A percentile compares a stretch with the other conserved stretches of the same genome.
Conservation (phyloP, 2,329 filamentous ascomycete genomes). For the Aspergillus fumigatiaffinis region DNA sequence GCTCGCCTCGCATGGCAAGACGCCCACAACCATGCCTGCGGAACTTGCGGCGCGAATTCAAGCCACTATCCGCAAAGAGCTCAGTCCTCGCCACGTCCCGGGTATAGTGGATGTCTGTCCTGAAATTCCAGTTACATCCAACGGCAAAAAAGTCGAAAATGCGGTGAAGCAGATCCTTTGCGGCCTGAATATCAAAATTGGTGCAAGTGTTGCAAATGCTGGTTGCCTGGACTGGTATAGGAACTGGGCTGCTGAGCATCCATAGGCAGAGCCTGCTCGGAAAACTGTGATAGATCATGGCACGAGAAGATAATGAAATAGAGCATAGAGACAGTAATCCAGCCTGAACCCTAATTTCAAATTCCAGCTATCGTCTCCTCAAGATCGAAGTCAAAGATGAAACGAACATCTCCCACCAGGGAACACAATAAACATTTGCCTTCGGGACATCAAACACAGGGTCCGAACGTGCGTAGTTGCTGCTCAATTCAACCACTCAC, state of each 20-base stretch:
- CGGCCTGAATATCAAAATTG: constrained; percentile 79
- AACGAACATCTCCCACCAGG: too few species aligned
- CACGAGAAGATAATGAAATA: neutral
- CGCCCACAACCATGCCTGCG: constrained; percentile 47
- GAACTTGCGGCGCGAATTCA: constrained; percentile 64
- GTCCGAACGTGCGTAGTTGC: too few species aligned
- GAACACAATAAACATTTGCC: too few species aligned
- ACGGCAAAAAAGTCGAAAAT: constrained; percentile 98
- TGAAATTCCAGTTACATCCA: constrained; percentile 86
- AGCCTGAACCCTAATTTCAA: neutral
- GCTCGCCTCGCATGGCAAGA: constrained; percentile 47
- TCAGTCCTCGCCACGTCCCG: constrained; percentile 87
- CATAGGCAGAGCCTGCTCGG: constrained; percentile 9
- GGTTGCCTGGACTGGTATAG: constrained; percentile 86
- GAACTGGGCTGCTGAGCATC: constrained; percentile 62
- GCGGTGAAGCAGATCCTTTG: constrained; percentile 95
- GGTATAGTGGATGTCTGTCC: constrained; percentile 75
- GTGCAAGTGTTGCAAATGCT: constrained; percentile 89
- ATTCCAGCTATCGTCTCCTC: too few species aligned
- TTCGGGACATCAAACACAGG: too few species aligned
- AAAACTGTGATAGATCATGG: neutral
- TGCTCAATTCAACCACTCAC: too few species aligned
- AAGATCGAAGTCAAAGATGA: too few species aligned
- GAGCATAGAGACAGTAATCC: neutral
- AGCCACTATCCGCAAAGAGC: constrained; percentile 64